Conservation (phyloP, 805 yeast genomes). For the Nakazawaea laoshanensis region DNA sequence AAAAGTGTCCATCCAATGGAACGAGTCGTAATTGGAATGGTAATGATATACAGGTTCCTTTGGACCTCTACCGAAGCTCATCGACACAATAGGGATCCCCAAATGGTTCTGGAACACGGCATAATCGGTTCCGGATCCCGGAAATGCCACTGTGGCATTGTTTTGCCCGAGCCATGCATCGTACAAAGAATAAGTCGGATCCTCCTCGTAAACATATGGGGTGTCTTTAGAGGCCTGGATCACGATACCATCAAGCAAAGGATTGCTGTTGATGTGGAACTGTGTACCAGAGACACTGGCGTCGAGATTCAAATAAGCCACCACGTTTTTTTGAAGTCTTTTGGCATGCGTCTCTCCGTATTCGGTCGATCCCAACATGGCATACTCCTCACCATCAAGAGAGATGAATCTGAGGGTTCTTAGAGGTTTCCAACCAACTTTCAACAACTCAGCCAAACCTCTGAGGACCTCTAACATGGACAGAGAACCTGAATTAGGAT, state of each 20-base stretch:
- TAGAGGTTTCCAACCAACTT: conserved; percentile 36
- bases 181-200: conserved; percentile 29
- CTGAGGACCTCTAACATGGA: conserved; percentile 44
- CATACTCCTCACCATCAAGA: conserved; percentile 41
- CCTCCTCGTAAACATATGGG: conserved; percentile 29
- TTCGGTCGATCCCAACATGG: conserved; percentile 48
- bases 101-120: conserved; percentile 56
- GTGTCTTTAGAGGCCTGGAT: conserved; percentile 35
- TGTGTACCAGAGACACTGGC: conserved; percentile 43
- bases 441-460: conserved; percentile 34
- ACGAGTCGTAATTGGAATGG: conserved; percentile 53
- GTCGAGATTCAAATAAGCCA: conserved; percentile 45
- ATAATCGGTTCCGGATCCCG: conserved; percentile 47
- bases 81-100: conserved; percentile 55
- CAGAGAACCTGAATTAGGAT: conserved; percentile 42
- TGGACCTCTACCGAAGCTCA: conserved; percentile 31
- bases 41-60: conserved; percentile 46
- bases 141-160: conserved; percentile 27
- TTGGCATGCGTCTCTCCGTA: conserved; percentile 40
- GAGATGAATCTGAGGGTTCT: conserved; percentile 29
- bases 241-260: conserved; percentile 42
- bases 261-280: conserved; percentile 42
- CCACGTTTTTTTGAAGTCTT: conserved; percentile 30
- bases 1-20: conserved; percentile 42
- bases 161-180: conserved; percentile 36